These are phyloP conservation scores for Terfezia boudieri DNA, from an alignment of 495 filamentous ascomycete species.

Conservation along the genomic window DNA sequence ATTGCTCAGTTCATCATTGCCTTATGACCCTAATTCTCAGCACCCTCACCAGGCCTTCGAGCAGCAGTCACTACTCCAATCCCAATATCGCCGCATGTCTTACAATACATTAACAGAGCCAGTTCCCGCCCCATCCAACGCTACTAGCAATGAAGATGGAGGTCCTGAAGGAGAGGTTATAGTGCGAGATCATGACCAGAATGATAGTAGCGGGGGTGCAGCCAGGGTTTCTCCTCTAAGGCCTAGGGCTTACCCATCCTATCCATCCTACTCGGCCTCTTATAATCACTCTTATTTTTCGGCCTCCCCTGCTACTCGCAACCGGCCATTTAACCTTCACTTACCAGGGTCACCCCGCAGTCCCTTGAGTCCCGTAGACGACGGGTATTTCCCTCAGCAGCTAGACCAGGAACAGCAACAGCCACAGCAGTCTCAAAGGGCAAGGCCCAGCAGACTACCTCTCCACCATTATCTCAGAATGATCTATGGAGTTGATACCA, in stretches of 20 bases:
- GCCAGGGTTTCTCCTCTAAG: constrained; percentile 6
- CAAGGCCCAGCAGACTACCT: background rate
- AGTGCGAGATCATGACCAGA: constrained; percentile 2
- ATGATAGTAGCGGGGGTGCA: constrained; percentile 3
- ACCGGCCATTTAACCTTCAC: background rate
- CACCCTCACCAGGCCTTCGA: constrained; percentile 14
- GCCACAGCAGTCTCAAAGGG: background rate
- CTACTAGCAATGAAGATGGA: background rate
- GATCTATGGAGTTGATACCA: constrained; percentile 14
- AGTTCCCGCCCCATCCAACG: too few species aligned
- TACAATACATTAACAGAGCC: constrained; percentile 14
- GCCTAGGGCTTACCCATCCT: constrained; percentile 12
- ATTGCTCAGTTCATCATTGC: constrained; percentile 15
- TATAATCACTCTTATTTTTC: constrained; percentile 16
- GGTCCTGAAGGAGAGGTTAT: constrained; percentile 2
- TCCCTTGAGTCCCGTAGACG: background rate
- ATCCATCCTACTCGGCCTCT: constrained; percentile 12
- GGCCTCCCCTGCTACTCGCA: background rate
- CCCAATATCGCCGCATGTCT: constrained; percentile 9
- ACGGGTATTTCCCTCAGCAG: background rate
- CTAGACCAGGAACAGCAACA: background rate
- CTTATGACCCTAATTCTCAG: constrained; percentile 14
- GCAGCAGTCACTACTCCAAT: constrained; percentile 10
- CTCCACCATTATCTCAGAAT: constrained; percentile 3
- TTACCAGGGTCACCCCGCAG: background rate